Evolutionary conservation across 371 early-diverging fungal genomes (phyloP).

Genomic region (Syncephalis fuscata): DNA sequence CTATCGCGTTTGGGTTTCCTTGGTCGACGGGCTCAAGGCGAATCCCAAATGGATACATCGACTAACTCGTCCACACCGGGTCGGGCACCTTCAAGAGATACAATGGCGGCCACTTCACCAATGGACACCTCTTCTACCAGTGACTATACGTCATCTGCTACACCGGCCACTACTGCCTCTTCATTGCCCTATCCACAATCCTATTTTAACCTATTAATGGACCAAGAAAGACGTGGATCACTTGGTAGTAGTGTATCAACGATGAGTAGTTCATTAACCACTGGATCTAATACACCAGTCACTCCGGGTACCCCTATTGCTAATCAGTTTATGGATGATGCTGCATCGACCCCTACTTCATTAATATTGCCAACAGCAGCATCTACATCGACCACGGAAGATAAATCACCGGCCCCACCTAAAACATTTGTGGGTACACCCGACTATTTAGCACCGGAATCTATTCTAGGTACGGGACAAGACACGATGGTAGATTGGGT

Average conservation of each 20-base stretch:
- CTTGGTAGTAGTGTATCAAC: constrained; percentile 3
- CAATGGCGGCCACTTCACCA: constrained; percentile 4
- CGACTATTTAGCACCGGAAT: constrained; percentile 93
- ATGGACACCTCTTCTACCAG: too few relatives aligned
- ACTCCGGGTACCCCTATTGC: constrained; percentile 4
- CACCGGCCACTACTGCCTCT: too few relatives aligned
- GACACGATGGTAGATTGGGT: constrained; percentile 84
- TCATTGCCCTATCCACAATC: neutral
- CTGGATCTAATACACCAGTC: constrained; percentile 3
- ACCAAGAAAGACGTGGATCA: constrained; percentile 7
- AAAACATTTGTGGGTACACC: constrained; percentile 80
- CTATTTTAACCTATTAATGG: constrained; percentile 1
- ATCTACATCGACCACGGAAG: constrained; percentile 11
- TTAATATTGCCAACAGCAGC: constrained; percentile 8
- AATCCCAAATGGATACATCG: constrained; percentile 9
- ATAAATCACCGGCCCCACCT: constrained; percentile 5
- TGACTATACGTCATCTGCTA: constrained; percentile 2
- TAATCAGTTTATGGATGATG: too few relatives aligned
- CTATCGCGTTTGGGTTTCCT: constrained; percentile 74
- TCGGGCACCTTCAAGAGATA: constrained; percentile 6
- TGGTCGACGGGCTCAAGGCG: constrained; percentile 54
- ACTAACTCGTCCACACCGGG: too few relatives aligned
- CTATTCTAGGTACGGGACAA: constrained; percentile 71
- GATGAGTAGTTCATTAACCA: neutral
- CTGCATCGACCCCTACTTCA: constrained; percentile 7